Base-by-base conservation (phyloP, 2,329 filamentous ascomycete species). In the Colletotrichum sp. region DNA sequence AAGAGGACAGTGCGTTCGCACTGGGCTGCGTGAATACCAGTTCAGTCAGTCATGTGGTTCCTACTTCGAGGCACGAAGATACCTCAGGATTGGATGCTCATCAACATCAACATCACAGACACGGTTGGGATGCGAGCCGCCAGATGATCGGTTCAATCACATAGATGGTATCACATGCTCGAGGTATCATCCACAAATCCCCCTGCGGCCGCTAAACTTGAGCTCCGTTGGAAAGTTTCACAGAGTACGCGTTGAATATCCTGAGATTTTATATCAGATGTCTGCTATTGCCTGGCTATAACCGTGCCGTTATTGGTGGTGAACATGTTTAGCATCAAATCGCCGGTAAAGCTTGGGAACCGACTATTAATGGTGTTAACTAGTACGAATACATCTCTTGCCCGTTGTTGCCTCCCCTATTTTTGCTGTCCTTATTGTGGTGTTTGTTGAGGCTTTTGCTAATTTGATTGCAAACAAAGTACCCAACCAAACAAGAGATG, bases 31-130 rank as follows among this genome's bases (percentile, higher is more conserved):
- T 51, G 43, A 51, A 51, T 51, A 1, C 43, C 43, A 21, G 11
- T 3, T 21, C 43, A 21, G 0, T 0, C 2, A 3, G 0, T 0
- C 2, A 3, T 21, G n/a, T 21, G 43, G n/a, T 4, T 21, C n/a
- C 5, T 51, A 8, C 43, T 7, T 11, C 8, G 4, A 51, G 43
- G 43, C 43, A 51, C 43, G 6, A 21, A 0, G 6, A 51, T 13
- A 21, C 1, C 43, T 8, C 43, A 47, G 43, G 6, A 8, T 8
- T 21, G 43, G n/a, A 21, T 21, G 11, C 43, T 21, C n/a, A 0
- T 47, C 6, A 51, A 0, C 43, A 21, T 21, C 6, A 51, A 4
- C 11, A 13, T n/a, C 6, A 13, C 2, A 51, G n/a, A 18, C 11
- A 51, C 1, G 43, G 2, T 13, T 7, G 11, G 0, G n/a, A 51